Conservation (phyloP, 176 grass and related monocot genomes). For the Juncus inflexus region DNA sequence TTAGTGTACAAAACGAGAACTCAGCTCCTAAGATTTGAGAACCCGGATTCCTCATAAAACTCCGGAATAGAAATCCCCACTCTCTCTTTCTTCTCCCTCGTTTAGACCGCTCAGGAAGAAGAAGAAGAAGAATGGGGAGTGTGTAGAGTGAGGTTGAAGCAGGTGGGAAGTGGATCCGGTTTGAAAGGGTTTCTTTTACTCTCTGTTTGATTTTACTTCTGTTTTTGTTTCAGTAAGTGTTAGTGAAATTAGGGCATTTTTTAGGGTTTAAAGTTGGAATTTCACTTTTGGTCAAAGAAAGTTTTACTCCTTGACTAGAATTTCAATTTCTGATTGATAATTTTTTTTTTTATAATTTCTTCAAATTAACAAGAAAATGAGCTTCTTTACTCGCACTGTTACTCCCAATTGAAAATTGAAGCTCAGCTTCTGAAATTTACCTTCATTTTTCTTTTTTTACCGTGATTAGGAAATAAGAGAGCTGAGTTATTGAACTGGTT, state of each 20-base stretch:
- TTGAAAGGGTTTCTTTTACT: background rate
- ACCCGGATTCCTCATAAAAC: too few species aligned
- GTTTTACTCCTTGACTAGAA: background rate
- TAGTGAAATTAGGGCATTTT: background rate
- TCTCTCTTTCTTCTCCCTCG: too few species aligned
- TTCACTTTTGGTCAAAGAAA: background rate
- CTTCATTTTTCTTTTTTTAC: background rate
- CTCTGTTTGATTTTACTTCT: conserved; percentile 4
- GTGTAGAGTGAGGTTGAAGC: conserved; percentile 43
- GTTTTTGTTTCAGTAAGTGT: background rate
- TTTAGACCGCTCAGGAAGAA: too few species aligned
- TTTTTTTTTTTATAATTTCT: too few species aligned
- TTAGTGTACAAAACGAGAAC: too few species aligned
- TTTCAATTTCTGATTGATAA: conserved; percentile 3
- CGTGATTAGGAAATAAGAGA: conserved; percentile 51
- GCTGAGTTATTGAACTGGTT: conserved; percentile 85
- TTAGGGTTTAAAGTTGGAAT: background rate
- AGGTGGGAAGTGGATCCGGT: conserved; percentile 57
- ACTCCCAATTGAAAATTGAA: background rate
- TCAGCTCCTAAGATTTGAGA: too few species aligned
- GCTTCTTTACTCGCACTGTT: background rate
- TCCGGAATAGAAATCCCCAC: too few species aligned
- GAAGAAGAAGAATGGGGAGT: conserved; percentile 49
- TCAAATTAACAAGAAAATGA: conserved; percentile 1
- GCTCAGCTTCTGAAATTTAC: background rate